Percentiles rank a stretch among this genome's conserved stretches.
Conservation (phyloP, 495 filamentous ascomycete genomes). For the Trichodelitschia bisporula region DNA sequence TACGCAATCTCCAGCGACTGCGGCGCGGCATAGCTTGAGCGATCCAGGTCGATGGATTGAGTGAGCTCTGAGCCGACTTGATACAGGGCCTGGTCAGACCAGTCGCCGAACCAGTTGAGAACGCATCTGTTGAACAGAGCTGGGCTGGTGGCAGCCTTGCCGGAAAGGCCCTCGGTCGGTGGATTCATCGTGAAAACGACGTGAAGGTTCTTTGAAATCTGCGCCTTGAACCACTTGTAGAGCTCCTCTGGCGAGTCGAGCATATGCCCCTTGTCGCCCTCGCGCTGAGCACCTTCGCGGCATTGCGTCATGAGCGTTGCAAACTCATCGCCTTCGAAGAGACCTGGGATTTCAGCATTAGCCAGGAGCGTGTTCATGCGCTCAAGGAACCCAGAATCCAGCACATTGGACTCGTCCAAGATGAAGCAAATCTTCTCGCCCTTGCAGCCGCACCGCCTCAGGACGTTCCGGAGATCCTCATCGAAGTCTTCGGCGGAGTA, state of each 20-base stretch:
- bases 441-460: slow-evolving; percentile 85
- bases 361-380: slow-evolving; percentile 97
- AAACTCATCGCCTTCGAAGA: slow-evolving; percentile 94
- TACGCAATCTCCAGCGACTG: slow-evolving; percentile 84
- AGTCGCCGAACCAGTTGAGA: slow-evolving; percentile 98
- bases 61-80: slow-evolving; percentile 92
- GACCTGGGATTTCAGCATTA: slow-evolving; percentile 90
- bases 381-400: slow-evolving; percentile 95
- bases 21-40: slow-evolving; percentile 59
- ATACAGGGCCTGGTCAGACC: slow-evolving; percentile 97
- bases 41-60: slow-evolving; percentile 81
- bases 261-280: slow-evolving; percentile 77
- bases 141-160: slow-evolving; percentile 89
- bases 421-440: slow-evolving; percentile 99
- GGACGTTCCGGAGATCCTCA: slow-evolving; percentile 80
- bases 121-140: slow-evolving; percentile 98
- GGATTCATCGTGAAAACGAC: slow-evolving; percentile 99
- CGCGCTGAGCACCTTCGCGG: slow-evolving; percentile 91
- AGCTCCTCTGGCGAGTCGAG: slow-evolving; percentile 94
- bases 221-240: slow-evolving; percentile 99
- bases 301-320: slow-evolving; percentile 93
- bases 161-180: slow-evolving; percentile 82
- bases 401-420: slow-evolving; percentile 97
- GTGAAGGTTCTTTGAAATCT: slow-evolving; percentile 96
- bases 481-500: slow-evolving; percentile 98